Base-by-base conservation (phyloP, 208 protist genomes). In the Leishmania tropica region DNA sequence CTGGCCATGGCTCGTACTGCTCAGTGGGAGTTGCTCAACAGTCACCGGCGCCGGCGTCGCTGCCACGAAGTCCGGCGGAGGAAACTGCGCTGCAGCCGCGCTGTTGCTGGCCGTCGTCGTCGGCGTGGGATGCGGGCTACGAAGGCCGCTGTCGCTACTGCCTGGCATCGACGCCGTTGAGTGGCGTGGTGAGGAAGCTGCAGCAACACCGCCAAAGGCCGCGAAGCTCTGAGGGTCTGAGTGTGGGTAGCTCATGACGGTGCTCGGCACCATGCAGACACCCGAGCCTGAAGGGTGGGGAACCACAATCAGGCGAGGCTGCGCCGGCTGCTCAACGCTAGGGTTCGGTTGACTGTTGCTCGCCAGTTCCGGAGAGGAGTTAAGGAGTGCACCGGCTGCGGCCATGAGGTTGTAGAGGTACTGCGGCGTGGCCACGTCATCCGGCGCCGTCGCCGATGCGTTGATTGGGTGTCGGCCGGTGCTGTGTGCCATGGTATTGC, bases 381-480 rank as follows among this genome's bases (percentile, higher is more conserved):
- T 76, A 24, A 77, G 45, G 13, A 70, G 64, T 31, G 64, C 83
- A 28, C 78, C 83, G 40, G 83, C 71, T 8, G 78, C 78, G 13
- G 78, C 75, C 83, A 83, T 82, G 31, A 86, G 83, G 3, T 72
- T 76, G 79, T 87, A 82, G 40, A 87, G 77, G 72, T 79, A 87
- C 42, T 75, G 84, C 51, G 84, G 76, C 0, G 84, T 68, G 68
- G 78, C 73, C 40, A 84, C 54, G 28, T 84, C 78, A n/a, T 77
- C 54, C 24, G 80, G 73, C n/a, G 60, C 64, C 31, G 70, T 65
- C 19, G 64, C 45, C 1, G 75, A 48, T 2, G 58, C 40, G 37
- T 60, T 79, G 15, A 73, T 31, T 4, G 62, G 13, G 77, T 81
- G 83, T 3, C 82, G 68, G 65, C 74, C 40, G 56, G 74, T 54